A percentile compares a stretch with the other conserved stretches of the same genome.
Evolutionary conservation across 208 protist genomes (phyloP).

Genomic region (Trypanosoma caninum): DNA sequence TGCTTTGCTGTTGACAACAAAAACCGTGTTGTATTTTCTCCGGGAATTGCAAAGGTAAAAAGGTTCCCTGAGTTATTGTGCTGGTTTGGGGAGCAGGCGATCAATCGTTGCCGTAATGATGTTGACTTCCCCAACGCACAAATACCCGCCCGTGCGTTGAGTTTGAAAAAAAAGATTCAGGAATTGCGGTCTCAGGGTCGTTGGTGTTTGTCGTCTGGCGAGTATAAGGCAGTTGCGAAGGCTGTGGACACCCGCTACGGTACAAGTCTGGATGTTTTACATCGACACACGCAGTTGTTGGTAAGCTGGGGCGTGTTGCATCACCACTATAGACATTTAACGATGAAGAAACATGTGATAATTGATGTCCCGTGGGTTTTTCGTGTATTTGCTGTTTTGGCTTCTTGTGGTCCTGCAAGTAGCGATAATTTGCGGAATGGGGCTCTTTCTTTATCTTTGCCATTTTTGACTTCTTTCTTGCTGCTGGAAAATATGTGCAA

Average conservation of each 20-base stretch:
- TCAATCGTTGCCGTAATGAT: slow-evolving; percentile 53
- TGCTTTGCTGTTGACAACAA: slow-evolving; percentile 71
- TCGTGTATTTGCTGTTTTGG: slow-evolving; percentile 24
- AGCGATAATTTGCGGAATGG: not conserved
- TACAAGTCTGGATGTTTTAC: slow-evolving; percentile 35
- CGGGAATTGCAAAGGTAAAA: slow-evolving; percentile 39
- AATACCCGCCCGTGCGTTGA: slow-evolving; percentile 43
- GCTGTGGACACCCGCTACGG: slow-evolving; percentile 44
- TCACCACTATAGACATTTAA: slow-evolving; percentile 54
- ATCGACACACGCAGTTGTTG: slow-evolving; percentile 71
- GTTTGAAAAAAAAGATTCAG: slow-evolving; percentile 27
- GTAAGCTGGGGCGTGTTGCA: slow-evolving; percentile 54
- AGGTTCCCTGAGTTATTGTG: slow-evolving; percentile 59
- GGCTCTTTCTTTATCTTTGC: not conserved
- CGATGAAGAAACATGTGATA: slow-evolving; percentile 44
- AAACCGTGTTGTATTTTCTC: slow-evolving; percentile 38
- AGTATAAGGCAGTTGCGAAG: slow-evolving; percentile 57
- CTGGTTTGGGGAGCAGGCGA: slow-evolving; percentile 66
- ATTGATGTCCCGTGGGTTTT: slow-evolving; percentile 70
- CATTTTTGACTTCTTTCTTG: slow-evolving; percentile 1
- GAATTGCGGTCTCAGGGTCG: slow-evolving; percentile 36
- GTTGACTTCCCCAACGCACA: slow-evolving; percentile 64
- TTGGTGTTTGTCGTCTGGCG: slow-evolving; percentile 48
- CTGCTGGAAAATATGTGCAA: slow-evolving; percentile 7
- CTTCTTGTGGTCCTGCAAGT: slow-evolving; percentile 10